Base-by-base conservation (phyloP, 805 yeast genomes). In the Blastobotrys muscicola region DNA sequence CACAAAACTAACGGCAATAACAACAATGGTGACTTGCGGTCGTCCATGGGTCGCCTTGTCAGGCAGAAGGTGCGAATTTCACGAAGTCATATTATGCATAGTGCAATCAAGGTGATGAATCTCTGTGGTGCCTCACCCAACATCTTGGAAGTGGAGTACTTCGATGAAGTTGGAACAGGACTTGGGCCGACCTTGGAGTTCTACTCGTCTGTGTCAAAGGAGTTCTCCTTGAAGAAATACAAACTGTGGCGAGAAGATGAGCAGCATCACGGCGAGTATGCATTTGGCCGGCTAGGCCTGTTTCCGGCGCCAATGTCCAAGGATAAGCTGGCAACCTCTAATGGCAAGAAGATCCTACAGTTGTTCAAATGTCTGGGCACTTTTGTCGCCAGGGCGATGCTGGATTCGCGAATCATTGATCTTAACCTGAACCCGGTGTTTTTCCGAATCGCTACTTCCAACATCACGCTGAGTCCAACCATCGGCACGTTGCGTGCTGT, bases 161-260 rank as follows among this genome's bases (percentile, higher is more conserved):
- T 72, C 49, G 87, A 82, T 50, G 98, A 90, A 59, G 95, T 74
- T 5, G 98, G 97, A n/a, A 81, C 95, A 0, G 98, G 98, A 0
- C 65, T 87, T 37, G 98, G 98, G 0, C 98, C 98, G 3, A 90
- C 98, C 0, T 68, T 89, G 50, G 98, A 90, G 61, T 90, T 92
- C 57, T 90, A 86, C 56, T 78, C 97, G 0, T 67, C 71, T 11
- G 86, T 85, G 1, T 86, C 96, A 0, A 76, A 70, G 45, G 87
- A 80, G 49, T 86, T 90, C 58, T 66, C 82, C 1, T 70, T 66
- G 50, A 71, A 69, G 41, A 69, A 69, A 23, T 62, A 80, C 38
- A 62, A 62, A 7, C 66, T 92, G 67, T 90, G 97, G 97, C 71
- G 94, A 51, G 64, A 58, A 33, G 60, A 57, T 20, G 56, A 58